Base-by-base conservation (phyloP, 2,329 filamentous ascomycete genomes). In the Ascochyta viciae-villosae region DNA sequence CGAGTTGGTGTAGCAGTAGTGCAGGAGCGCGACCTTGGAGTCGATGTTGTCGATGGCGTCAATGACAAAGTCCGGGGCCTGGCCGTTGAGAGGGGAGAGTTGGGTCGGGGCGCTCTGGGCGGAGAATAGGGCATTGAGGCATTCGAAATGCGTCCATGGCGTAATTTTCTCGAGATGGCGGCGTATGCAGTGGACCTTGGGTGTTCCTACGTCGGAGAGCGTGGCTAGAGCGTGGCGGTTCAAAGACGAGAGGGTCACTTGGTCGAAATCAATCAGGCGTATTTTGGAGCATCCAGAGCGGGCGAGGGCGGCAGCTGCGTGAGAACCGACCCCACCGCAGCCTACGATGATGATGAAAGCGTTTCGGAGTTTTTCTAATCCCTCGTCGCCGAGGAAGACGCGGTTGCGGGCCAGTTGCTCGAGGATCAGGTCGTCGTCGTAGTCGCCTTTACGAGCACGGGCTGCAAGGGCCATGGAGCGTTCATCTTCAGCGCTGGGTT, bases 21-120 rank as follows among this genome's bases (percentile, higher is more conserved):
- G 88, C 37, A 99, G 82, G 50, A 99, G 80, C 16, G 89, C 89
- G 3, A 99, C 94, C 79, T 99, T 99, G 50, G 92, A 96, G 47
- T 96, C 91, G 60, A 99, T 98, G 72, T 99, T 98, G 76, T 99
- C 95, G 64, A 99, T 99, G 22, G 94, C 96, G 76, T 99, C 95
- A 33, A 99, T 86, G n/a, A 99, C 87, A 70, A 89, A 99, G 67
- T 94, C 89, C 1, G 93, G 92, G 66, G 83, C 83, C 71, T 83
- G 85, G 15, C 81, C 86, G 63, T 80, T 77, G 87, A 91, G 92
- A 0, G 85, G 81, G 0, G 80, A 85, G 38, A 99, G 80, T 60
- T 97, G 80, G 10, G 78, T 73, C 6, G 84, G 83, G 0, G 92
- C 92, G 9, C 82, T 87, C 15, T 80, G 75, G 42, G 83, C 87